These are phyloP conservation scores for Metroxylon sagu DNA, from an alignment of 176 grass and related monocot species.

Conservation along the genomic window DNA sequence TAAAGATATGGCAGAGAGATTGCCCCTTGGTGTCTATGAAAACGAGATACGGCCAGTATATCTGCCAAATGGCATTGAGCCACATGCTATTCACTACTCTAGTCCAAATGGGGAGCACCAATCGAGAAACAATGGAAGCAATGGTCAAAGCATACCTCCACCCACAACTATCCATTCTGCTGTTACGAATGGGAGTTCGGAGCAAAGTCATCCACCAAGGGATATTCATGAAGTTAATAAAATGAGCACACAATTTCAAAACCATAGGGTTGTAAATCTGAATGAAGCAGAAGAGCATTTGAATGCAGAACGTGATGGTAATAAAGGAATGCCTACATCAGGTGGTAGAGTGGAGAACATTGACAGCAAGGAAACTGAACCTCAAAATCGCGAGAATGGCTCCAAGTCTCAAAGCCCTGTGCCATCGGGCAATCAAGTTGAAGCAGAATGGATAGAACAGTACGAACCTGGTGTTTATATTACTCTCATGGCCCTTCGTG, in stretches of 20 bases:
- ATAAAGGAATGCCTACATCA: conserved; percentile 30
- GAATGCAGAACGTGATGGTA: conserved; percentile 27
- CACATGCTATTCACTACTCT: conserved; percentile 29
- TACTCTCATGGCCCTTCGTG: conserved; percentile 62
- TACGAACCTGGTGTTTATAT: conserved; percentile 92
- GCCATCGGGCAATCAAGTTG: conserved; percentile 42
- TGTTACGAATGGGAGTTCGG: conserved; percentile 34
- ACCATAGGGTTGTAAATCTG: conserved; percentile 30
- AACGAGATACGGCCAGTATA: conserved; percentile 35
- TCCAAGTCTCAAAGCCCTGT: conserved; percentile 42
- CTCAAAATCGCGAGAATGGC: conserved; percentile 47
- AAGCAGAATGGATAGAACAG: conserved; percentile 90
- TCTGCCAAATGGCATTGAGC: conserved; percentile 37
- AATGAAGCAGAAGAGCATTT: conserved; percentile 17
- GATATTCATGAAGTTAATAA: conserved; percentile 38
- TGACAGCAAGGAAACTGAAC: conserved; percentile 35
- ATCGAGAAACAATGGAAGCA: conserved; percentile 35
- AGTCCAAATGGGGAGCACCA: conserved; percentile 50
- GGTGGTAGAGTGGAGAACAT: conserved; percentile 34
- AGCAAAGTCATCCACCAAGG: conserved; percentile 34
- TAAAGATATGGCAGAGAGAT: conserved; percentile 90
- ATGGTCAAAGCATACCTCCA: conserved; percentile 16
- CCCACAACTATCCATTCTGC: conserved; percentile 15
- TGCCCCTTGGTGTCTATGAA: conserved; percentile 60
- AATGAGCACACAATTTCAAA: conserved; percentile 28